Evolutionary conservation across 2,329 filamentous ascomycete species (phyloP).

Genomic region (Fusarium ramigenum): DNA sequence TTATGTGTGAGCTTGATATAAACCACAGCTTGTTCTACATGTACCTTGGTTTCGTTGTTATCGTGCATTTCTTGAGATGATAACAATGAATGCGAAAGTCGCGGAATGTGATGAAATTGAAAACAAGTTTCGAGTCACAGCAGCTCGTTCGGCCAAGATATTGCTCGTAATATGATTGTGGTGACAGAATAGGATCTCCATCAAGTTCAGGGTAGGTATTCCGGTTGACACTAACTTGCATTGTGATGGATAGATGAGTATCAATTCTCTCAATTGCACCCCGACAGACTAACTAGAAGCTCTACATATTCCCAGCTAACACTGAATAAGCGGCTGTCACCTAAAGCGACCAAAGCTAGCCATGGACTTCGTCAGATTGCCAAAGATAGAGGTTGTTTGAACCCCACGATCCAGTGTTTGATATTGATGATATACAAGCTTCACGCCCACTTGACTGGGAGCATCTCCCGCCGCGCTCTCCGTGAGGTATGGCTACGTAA

Average conservation of each 20-base stretch:
- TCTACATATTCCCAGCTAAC: neutral
- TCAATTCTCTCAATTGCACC: neutral
- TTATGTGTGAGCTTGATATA: conserved; percentile 31
- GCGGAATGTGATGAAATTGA: neutral
- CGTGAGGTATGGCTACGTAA: conserved; percentile 78
- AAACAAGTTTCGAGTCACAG: neutral
- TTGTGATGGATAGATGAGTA: neutral
- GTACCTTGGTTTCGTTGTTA: neutral
- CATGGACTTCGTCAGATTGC: conserved; percentile 60
- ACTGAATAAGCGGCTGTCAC: too few relatives aligned
- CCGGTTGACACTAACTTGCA: neutral
- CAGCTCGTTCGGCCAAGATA: too few relatives aligned
- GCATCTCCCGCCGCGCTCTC: conserved; percentile 76
- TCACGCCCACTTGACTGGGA: conserved; percentile 83
- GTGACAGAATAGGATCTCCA: too few relatives aligned
- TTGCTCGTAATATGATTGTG: neutral
- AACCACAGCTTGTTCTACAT: neutral
- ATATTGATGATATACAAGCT: conserved; percentile 58
- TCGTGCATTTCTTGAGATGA: neutral
- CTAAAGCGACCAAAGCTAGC: neutral
- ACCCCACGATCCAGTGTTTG: neutral
- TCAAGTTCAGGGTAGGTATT: conserved; percentile 13
- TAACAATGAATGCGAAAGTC: neutral
- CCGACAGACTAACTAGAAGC: neutral
- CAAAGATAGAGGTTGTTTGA: conserved; percentile 62